Conservation (phyloP, 2,329 filamentous ascomycete species). For the Aspergillus intermedius region DNA sequence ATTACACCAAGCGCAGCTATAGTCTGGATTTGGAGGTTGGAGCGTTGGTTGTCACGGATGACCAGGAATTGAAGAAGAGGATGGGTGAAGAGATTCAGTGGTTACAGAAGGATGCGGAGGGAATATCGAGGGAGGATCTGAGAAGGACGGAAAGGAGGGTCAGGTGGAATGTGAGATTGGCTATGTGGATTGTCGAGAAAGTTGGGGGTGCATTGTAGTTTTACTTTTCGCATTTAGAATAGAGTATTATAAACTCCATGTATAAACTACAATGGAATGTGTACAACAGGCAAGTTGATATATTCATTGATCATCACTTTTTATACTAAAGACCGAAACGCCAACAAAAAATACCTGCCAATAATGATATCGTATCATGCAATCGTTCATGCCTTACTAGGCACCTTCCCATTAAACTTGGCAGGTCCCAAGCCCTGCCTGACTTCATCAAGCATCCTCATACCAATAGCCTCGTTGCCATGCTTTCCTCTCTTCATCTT, state of each 20-base stretch:
- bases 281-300: neutral
- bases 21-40: conserved; percentile 87
- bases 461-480: conserved; percentile 69
- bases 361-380: conserved; percentile 12
- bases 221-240: neutral
- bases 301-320: neutral
- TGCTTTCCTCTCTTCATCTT: conserved; percentile 64
- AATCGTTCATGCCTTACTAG: conserved; percentile 26
- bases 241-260: neutral
- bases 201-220: conserved; percentile 76
- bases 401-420: conserved; percentile 43
- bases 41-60: conserved; percentile 73
- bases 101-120: conserved; percentile 66
- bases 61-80: conserved; percentile 62
- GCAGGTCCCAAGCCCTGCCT: conserved; percentile 72
- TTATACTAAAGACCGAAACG: conserved; percentile 6
- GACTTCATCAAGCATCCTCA: conserved; percentile 88
- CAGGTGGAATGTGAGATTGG: conserved; percentile 72
- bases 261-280: neutral
- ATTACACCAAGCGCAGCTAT: conserved; percentile 94
- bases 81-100: conserved; percentile 75
- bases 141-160: conserved; percentile 75
- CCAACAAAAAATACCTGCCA: conserved; percentile 17
- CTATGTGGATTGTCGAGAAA: conserved; percentile 87
- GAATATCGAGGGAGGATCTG: conserved; percentile 70